phyloP scores from a whole-genome alignment of 805 yeast genomes.

The Jamesozyma gamospora region DNA sequence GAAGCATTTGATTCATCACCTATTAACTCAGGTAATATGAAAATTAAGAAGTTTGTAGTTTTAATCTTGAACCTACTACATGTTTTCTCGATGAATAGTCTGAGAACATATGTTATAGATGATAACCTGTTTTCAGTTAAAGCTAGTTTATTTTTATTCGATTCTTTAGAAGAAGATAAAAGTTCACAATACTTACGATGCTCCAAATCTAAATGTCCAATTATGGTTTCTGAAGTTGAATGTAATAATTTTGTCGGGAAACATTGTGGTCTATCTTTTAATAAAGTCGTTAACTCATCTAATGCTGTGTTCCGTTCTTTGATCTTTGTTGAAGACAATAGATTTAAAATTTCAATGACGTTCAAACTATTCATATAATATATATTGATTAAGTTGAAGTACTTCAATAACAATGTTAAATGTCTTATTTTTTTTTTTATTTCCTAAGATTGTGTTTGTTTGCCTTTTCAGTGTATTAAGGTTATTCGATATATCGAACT shows the following conservation, averaged over 20 bases:
- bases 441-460: too few relatives aligned
- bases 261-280: slow-evolving; percentile 15
- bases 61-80: slow-evolving; percentile 18
- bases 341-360: slow-evolving; percentile 7
- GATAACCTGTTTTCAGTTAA: slow-evolving; percentile 23
- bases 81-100: slow-evolving; percentile 25
- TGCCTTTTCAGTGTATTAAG: too few relatives aligned
- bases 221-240: slow-evolving; percentile 19
- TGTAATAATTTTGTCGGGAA: slow-evolving; percentile 15
- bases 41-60: slow-evolving; percentile 15
- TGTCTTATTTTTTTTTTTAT: not conserved
- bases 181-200: slow-evolving; percentile 16
- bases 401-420: too few relatives aligned
- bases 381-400: too few relatives aligned
- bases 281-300: slow-evolving; percentile 28
- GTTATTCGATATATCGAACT: too few relatives aligned
- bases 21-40: slow-evolving; percentile 21
- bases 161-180: slow-evolving; percentile 13
- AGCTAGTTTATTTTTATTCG: slow-evolving; percentile 28
- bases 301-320: slow-evolving; percentile 48
- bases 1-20: slow-evolving; percentile 5
- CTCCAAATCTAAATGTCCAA: slow-evolving; percentile 31
- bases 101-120: slow-evolving; percentile 18
- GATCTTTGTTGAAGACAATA: slow-evolving; percentile 40
- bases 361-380: slow-evolving; percentile 9